A percentile compares a stretch with the other conserved stretches of the same genome.
These are phyloP conservation scores for Yamadazyma blattariae DNA, from an alignment of 1,139 yeast species.

Conservation along the genomic window DNA sequence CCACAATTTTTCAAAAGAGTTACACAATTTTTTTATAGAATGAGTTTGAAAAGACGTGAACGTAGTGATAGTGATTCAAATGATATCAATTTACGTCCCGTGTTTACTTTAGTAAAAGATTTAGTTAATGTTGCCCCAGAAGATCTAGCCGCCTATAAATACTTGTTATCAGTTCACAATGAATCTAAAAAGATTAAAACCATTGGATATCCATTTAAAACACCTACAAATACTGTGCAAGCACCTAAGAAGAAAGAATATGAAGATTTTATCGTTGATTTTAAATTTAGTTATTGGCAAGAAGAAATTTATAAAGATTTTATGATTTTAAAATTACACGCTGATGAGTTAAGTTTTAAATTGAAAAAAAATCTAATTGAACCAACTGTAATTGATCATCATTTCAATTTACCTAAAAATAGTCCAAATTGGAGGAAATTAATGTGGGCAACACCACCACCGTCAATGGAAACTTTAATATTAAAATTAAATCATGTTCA, in stretches of 20 bases:
- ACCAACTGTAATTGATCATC: too few species aligned
- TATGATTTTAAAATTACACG: conserved; percentile 2
- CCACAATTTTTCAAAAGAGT: conserved; percentile 5
- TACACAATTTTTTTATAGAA: not conserved
- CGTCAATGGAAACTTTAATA: conserved; percentile 21
- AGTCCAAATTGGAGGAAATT: conserved; percentile 32
- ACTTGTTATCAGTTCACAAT: conserved; percentile 2
- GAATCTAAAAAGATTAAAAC: conserved; percentile 1
- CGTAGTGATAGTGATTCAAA: not conserved
- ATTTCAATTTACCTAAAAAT: conserved; percentile 18
- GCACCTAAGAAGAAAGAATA: too few species aligned
- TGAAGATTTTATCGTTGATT: not conserved
- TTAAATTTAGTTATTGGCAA: conserved; percentile 4
- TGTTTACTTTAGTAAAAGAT: not conserved
- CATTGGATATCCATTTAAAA: too few species aligned
- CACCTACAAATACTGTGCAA: too few species aligned
- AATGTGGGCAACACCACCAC: conserved; percentile 28
- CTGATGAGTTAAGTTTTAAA: not conserved
- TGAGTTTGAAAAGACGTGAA: not conserved
- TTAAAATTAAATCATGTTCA: conserved; percentile 29
- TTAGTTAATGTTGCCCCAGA: not conserved
- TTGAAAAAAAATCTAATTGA: too few species aligned
- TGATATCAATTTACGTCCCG: not conserved
- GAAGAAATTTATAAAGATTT: conserved; percentile 8
- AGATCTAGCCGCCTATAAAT: conserved; percentile 2